These are phyloP conservation scores for Byssochlamys sp. DNA, from an alignment of 2,329 filamentous ascomycete species.

Conservation along the genomic window DNA sequence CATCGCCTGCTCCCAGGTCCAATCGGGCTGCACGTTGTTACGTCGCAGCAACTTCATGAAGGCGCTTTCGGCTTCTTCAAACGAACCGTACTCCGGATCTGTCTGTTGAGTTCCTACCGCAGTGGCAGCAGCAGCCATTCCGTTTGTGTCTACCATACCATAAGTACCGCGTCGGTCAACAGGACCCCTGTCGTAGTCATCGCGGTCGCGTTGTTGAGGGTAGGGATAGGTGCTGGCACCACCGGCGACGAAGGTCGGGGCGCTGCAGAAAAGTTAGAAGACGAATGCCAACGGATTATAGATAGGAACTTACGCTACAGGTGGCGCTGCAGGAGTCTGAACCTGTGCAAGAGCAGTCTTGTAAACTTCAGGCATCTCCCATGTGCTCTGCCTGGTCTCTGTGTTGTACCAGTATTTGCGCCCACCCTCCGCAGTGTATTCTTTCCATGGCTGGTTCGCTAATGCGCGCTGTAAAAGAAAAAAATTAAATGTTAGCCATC, in stretches of 20 bases:
- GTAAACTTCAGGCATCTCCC: slow-evolving; percentile 83
- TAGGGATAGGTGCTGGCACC: slow-evolving; percentile 38
- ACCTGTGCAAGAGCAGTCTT: slow-evolving; percentile 60
- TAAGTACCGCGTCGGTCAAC: slow-evolving; percentile 41
- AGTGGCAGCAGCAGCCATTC: slow-evolving; percentile 26
- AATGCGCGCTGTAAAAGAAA: slow-evolving; percentile 56
- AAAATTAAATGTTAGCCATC: not conserved
- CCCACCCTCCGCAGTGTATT: slow-evolving; percentile 77
- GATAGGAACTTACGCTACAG: slow-evolving; percentile 35
- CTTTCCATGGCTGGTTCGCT: slow-evolving; percentile 79
- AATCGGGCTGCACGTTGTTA: slow-evolving; percentile 77
- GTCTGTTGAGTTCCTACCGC: slow-evolving; percentile 34
- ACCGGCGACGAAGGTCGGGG: slow-evolving; percentile 51
- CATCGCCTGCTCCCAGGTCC: slow-evolving; percentile 85
- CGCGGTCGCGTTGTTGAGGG: slow-evolving; percentile 38
- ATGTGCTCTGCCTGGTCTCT: slow-evolving; percentile 82
- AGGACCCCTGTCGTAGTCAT: slow-evolving; percentile 38
- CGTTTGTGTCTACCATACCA: slow-evolving; percentile 32
- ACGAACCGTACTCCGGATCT: slow-evolving; percentile 67
- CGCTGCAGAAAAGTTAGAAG: slow-evolving; percentile 34
- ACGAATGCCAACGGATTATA: slow-evolving; percentile 4
- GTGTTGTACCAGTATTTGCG: slow-evolving; percentile 93
- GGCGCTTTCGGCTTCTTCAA: slow-evolving; percentile 83
- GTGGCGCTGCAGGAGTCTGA: slow-evolving; percentile 33
- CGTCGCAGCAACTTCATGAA: slow-evolving; percentile 84